Conservation (phyloP, 2,329 filamentous ascomycete species). For the Neodidymelliopsis sp. region DNA sequence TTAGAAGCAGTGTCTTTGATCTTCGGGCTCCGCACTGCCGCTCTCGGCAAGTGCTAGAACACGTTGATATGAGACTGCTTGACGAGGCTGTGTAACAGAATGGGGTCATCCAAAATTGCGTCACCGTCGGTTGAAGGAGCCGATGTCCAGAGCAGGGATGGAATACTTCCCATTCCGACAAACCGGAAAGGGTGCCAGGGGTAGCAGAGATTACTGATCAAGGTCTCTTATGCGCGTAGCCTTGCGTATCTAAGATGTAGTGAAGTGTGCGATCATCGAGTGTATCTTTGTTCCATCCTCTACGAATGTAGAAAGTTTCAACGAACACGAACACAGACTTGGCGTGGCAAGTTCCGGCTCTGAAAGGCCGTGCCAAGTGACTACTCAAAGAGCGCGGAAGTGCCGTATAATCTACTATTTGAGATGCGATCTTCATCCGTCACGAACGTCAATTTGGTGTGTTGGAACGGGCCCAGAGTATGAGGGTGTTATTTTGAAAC, state of each 20-base stretch:
- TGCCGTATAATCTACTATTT: neutral
- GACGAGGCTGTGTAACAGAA: neutral
- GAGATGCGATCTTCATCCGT: neutral
- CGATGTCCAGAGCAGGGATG: no score
- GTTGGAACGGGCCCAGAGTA: neutral
- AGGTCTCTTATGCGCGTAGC: neutral
- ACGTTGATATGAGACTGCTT: neutral
- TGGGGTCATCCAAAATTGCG: no score
- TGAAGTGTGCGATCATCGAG: neutral
- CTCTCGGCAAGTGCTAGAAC: neutral
- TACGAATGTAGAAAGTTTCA: neutral
- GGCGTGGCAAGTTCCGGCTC: no score
- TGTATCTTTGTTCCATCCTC: neutral
- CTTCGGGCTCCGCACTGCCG: conserved; percentile 1
- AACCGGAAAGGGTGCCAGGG: no score
- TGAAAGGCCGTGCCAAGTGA: no score
- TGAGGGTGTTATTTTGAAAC: neutral
- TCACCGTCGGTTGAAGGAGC: no score
- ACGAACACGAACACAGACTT: neutral
- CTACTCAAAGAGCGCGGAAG: no score
- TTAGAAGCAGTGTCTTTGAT: conserved; percentile 18
- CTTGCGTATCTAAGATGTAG: neutral
- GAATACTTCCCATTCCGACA: no score
- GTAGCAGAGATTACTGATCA: neutral
- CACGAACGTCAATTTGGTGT: neutral